Base-by-base conservation (phyloP, 495 filamentous ascomycete species). In the Cairneyella variabilis region DNA sequence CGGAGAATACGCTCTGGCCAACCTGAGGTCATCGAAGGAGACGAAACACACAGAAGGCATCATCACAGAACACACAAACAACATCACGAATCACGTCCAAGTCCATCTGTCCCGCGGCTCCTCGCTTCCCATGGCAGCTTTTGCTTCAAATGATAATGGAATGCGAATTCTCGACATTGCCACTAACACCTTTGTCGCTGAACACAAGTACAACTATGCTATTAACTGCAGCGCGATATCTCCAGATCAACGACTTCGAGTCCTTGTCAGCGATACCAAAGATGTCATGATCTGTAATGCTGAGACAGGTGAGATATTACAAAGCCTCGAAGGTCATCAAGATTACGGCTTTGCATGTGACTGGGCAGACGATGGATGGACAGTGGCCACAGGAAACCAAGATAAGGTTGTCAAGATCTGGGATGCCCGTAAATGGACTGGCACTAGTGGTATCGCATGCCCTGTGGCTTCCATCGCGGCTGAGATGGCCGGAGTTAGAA, bases 271-370 rank as follows among this genome's bases (percentile, higher is more conserved):
- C 49, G 75, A 79, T 52, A 64, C 63, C 28, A 48, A 60, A 32
- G 64, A 74, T 23, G 72, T 78, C 21, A 59, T 76, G 55, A 76
- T 82, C 56, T 69, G 71, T 38, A 69, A 77, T 12, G 68, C 76
- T 17, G 77, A 78, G 32, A 71, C 63, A 16, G 52, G 69, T 4
- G 71, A 79, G 54, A 58, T 76, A 20, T 54, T 78, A 3, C 66
- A 74, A 40, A 71, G 70, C 1, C 76, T 96, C 3, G 67, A 70
- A 3, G 84, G 84, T 3, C 92, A 97, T 63, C 76, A 73, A 20
- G 91, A 96, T 65, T 91, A 77, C 59, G 90, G 86, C 42, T 97
- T 97, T 56, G 89, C 91, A 2, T 92, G 88, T 59, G 91, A 86
- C 58, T 97, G 92, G 92, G 84, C 90, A 4, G 85, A 88, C 18